Conservation (phyloP, 1,284 basidiomycete genomes). For the Tylopilus orsonianus region DNA sequence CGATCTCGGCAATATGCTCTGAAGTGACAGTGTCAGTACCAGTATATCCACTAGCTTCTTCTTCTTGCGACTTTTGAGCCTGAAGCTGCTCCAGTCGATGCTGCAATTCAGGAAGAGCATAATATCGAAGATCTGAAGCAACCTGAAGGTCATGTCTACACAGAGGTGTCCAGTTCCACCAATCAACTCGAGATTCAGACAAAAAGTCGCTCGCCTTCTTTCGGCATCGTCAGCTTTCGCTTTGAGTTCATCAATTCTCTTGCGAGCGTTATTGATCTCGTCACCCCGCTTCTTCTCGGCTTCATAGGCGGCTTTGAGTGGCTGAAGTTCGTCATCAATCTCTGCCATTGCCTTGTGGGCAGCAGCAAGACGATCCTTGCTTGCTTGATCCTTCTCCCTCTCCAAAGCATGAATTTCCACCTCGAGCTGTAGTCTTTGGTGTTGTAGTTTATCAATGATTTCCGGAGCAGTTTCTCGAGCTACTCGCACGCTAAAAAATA, state of each 20-base stretch:
- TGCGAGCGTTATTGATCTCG: slow-evolving; percentile 78
- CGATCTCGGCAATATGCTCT: slow-evolving; percentile 91
- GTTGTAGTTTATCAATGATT: slow-evolving; percentile 92
- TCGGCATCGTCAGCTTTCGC: slow-evolving; percentile 96
- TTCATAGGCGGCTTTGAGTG: slow-evolving; percentile 87
- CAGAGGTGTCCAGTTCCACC: neutral
- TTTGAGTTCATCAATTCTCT: slow-evolving; percentile 89
- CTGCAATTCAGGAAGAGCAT: slow-evolving; percentile 92
- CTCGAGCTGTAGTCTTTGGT: slow-evolving; percentile 89
- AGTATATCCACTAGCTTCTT: slow-evolving; percentile 55
- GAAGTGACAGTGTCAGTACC: slow-evolving; percentile 81
- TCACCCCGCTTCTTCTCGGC: slow-evolving; percentile 87
- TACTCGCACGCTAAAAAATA: slow-evolving; percentile 72
- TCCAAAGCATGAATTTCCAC: slow-evolving; percentile 96
- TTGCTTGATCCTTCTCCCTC: slow-evolving; percentile 88
- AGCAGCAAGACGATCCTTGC: slow-evolving; percentile 81
- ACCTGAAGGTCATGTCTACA: slow-evolving; percentile 77
- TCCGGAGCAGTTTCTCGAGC: slow-evolving; percentile 95
- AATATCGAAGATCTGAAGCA: slow-evolving; percentile 90
- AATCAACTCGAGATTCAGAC: neutral
- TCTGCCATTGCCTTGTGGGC: slow-evolving; percentile 83
- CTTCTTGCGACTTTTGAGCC: slow-evolving; percentile 70
- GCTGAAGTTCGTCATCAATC: slow-evolving; percentile 88
- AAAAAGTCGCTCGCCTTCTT: slow-evolving; percentile 55
- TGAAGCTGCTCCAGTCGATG: slow-evolving; percentile 70